Percentiles rank a stretch among this genome's conserved stretches.
Evolutionary conservation across 371 early-diverging fungal genomes (phyloP).

Genomic region (Pancytospora philotis): DNA sequence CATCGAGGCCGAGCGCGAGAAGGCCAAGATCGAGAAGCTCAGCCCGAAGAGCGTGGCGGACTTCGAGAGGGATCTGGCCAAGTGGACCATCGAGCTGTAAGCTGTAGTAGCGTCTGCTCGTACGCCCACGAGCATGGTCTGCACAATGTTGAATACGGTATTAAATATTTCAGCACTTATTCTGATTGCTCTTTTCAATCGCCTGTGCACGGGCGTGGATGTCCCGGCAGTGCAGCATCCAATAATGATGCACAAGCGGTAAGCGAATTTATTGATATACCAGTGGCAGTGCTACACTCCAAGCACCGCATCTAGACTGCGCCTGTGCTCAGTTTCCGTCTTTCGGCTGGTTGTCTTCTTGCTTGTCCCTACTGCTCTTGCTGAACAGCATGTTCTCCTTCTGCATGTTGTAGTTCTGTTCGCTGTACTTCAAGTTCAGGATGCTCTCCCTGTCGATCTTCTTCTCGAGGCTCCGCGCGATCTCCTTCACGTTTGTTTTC

Average conservation of each 20-base stretch:
- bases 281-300: too few relatives aligned
- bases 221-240: neutral
- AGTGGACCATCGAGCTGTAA: conserved; percentile 1
- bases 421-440: neutral
- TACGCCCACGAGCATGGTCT: neutral
- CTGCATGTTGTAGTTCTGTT: neutral
- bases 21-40: neutral
- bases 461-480: neutral
- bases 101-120: neutral
- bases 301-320: too few relatives aligned
- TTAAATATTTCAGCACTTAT: neutral
- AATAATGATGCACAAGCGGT: neutral
- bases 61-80: conserved; percentile 2
- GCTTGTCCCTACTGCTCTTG: neutral
- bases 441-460: conserved; percentile 1
- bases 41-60: neutral
- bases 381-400: neutral
- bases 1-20: conserved; percentile 18
- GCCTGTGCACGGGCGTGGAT: neutral
- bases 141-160: neutral
- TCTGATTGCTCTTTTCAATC: neutral
- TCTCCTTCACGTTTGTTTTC: neutral
- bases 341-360: neutral
- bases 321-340: neutral
- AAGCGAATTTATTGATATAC: neutral